These are phyloP conservation scores for Phytophthora melonis DNA, from an alignment of 352 stramenopile genomes.

Conservation along the genomic window DNA sequence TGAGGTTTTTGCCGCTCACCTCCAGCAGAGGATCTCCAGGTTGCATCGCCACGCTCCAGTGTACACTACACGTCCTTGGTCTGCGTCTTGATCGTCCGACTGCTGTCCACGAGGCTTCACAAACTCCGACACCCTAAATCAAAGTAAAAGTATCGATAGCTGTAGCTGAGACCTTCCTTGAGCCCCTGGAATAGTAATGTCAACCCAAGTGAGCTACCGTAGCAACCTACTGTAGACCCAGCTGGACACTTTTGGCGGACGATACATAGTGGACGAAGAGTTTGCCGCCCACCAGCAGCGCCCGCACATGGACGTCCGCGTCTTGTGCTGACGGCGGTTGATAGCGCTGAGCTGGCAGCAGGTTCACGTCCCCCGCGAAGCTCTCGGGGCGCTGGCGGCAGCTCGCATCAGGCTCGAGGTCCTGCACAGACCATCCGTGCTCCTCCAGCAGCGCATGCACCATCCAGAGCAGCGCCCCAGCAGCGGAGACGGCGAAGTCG, in stretches of 20 bases:
- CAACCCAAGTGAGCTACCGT: no score
- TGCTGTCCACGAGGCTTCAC: constrained; percentile 32
- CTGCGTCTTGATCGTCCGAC: neutral
- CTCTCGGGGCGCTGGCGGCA: constrained; percentile 4
- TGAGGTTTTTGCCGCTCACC: constrained; percentile 20
- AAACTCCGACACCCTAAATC: constrained; percentile 52
- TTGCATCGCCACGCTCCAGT: constrained; percentile 47
- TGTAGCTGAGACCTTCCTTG: constrained; percentile 1
- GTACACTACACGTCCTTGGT: constrained; percentile 13
- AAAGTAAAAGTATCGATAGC: constrained; percentile 21
- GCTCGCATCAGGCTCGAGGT: neutral
- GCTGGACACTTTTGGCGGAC: constrained; percentile 27
- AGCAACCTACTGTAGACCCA: constrained; percentile 50
- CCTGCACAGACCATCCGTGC: constrained; percentile 24
- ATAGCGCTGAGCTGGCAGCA: constrained; percentile 40
- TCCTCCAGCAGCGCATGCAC: constrained; percentile 45
- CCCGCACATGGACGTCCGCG: constrained; percentile 44
- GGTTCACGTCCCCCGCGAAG: constrained; percentile 48
- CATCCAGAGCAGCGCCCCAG: constrained; percentile 53
- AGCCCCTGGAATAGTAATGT: no score
- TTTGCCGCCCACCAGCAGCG: constrained; percentile 40
- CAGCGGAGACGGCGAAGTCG: constrained; percentile 13
- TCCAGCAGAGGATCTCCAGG: constrained; percentile 54
- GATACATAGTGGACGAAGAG: constrained; percentile 67
- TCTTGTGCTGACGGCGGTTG: constrained; percentile 5